A percentile compares a stretch with the other conserved stretches of the same genome.
Conservation (phyloP, 768 basidiomycete genomes). For the Leccinum boreale region DNA sequence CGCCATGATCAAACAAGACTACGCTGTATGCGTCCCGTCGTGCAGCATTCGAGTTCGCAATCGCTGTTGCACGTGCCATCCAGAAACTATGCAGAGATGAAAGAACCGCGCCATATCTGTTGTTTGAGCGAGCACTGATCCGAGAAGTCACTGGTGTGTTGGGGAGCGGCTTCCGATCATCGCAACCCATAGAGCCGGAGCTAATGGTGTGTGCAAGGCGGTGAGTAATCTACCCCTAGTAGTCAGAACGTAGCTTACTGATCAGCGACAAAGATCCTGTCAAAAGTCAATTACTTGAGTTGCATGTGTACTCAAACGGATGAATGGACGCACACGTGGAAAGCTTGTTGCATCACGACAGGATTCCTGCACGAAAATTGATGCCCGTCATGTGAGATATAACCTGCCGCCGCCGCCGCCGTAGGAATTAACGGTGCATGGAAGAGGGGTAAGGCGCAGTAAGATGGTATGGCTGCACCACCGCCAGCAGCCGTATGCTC, state of each 20-base stretch:
- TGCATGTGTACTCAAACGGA: not conserved
- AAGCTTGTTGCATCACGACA: slow-evolving; percentile 47
- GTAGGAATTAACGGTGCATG: slow-evolving; percentile 37
- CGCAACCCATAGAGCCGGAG: slow-evolving; percentile 47
- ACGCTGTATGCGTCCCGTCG: slow-evolving; percentile 58
- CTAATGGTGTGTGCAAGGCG: slow-evolving; percentile 23
- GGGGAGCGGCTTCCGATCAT: slow-evolving; percentile 43
- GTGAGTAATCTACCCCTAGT: not conserved
- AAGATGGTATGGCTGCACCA: slow-evolving; percentile 46
- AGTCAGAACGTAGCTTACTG: slow-evolving; percentile 26
- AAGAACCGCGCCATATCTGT: slow-evolving; percentile 58
- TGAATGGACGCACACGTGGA: slow-evolving; percentile 50
- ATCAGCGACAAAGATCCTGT: slow-evolving; percentile 55
- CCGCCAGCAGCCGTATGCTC: slow-evolving; percentile 44
- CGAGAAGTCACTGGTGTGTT: slow-evolving; percentile 40
- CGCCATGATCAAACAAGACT: slow-evolving; percentile 39
- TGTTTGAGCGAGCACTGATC: slow-evolving; percentile 37
- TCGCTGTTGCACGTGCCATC: slow-evolving; percentile 44
- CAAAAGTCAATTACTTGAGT: not conserved
- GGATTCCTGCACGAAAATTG: slow-evolving; percentile 54
- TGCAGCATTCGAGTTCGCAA: slow-evolving; percentile 23
- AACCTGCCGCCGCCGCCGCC: slow-evolving; percentile 35
- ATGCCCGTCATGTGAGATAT: slow-evolving; percentile 58
- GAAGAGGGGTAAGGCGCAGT: slow-evolving; percentile 52
- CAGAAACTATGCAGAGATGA: slow-evolving; percentile 57